phyloP scores from a whole-genome alignment of 1,284 basidiomycete genomes.

The Leccinum huronense region DNA sequence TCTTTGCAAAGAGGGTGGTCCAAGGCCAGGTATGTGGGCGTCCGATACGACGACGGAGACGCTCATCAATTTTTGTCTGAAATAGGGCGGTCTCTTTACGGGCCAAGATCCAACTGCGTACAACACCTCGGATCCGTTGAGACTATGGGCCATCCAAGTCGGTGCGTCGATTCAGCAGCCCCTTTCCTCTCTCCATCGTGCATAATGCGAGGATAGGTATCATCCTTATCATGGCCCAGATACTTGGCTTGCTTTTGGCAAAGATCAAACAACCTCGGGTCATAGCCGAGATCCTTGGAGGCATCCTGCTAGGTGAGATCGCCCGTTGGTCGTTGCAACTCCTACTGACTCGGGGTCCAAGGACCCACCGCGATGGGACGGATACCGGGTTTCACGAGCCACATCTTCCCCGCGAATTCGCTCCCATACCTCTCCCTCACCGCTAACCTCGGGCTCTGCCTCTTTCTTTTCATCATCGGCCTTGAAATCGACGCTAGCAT shows the following conservation, averaged over 20 bases:
- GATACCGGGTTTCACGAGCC: constrained; percentile 76
- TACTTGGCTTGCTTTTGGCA: constrained; percentile 68
- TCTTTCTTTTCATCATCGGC: constrained; percentile 92
- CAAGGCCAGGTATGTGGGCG: constrained; percentile 39
- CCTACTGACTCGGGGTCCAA: constrained; percentile 4
- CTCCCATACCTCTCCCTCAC: constrained; percentile 80
- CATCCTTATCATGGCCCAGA: constrained; percentile 74
- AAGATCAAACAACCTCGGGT: constrained; percentile 86
- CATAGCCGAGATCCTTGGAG: constrained; percentile 84
- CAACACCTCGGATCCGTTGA: constrained; percentile 70
- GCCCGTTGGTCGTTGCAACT: not conserved
- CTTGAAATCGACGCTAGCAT: constrained; percentile 81
- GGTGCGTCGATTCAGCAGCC: constrained; percentile 43
- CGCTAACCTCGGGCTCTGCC: constrained; percentile 90
- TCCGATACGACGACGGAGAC: not conserved
- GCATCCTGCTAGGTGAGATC: constrained; percentile 73
- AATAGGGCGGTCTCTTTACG: constrained; percentile 53
- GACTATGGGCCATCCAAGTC: constrained; percentile 88
- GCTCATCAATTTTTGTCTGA: constrained; percentile 1
- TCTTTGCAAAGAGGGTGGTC: constrained; percentile 37
- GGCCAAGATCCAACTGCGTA: constrained; percentile 70
- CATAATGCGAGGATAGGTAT: constrained; percentile 20
- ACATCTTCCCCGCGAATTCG: constrained; percentile 78
- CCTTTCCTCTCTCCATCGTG: not conserved
- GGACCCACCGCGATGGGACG: constrained; percentile 78